Evolutionary conservation across 2,329 filamentous ascomycete genomes (phyloP), one percentile per base, ranked within the genome.

Genomic region (Allantophomopsis lycopodina): DNA sequence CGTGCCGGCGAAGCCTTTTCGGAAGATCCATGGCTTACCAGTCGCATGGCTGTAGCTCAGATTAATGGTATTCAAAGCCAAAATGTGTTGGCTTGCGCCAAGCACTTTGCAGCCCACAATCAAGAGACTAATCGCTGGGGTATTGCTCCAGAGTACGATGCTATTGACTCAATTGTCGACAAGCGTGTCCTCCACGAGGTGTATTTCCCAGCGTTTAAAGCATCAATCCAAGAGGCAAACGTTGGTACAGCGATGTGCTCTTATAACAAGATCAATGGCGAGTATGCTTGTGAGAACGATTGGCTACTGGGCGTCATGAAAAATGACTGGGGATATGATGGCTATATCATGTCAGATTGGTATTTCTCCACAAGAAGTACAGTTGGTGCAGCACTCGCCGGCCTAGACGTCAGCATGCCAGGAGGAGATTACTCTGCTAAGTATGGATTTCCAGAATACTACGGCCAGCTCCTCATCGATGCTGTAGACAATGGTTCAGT

Each of bases 401-500:
- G 85, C 34, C 65, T 93, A 11, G 86, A 93, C 57, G 87, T 91
- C 82, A 71, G 72, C 15, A 91, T 91, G 85, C 82, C 83, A 1
- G 84, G 84, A 40, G 89, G 95, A 55, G 80, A 82, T 4, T 35
- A 42, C 13, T 39, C 39, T 14, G 23, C 28, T 7, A 37, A 33
- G 4, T 46, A 46, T 17, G 50, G 61, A 17, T 91, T 94, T 61
- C 45, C 43, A 2, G 48, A 44, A 40, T 54, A 48, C 50, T 42
- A 51, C 16, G 53, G 53, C 2, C 40, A 47, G 5, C 40, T 50
- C 17, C 60, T 96, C 47, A 95, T 89, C 1, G 65, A 91, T 33
- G 84, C 84, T 2, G 77, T 95, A 5, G 62, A 94, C 47, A 95
- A 96, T 55, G 88, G 88, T 21, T 94, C 87, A 0, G 64, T 96